Evolutionary conservation across 2,329 filamentous ascomycete genomes (phyloP).

Genomic region (Phaeophleospora eucalypticola): DNA sequence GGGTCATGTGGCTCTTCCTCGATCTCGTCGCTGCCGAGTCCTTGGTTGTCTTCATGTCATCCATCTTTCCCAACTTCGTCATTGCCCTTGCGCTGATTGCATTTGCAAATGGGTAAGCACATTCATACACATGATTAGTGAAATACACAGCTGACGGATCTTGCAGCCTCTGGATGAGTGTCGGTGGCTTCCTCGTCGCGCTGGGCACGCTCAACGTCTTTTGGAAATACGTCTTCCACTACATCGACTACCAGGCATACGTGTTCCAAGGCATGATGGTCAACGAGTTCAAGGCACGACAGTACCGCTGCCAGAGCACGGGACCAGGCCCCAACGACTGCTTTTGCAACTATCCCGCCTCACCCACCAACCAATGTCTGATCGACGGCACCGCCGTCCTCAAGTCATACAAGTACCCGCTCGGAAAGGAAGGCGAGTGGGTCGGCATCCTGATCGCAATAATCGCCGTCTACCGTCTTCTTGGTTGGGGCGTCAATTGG

Average conservation of each 20-base stretch:
- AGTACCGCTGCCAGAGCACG: slow-evolving; percentile 52
- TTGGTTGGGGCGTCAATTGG: slow-evolving; percentile 55
- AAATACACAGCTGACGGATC: slow-evolving; percentile 5
- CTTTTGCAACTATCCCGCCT: slow-evolving; percentile 65
- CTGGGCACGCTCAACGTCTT: slow-evolving; percentile 72
- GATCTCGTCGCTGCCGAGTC: slow-evolving; percentile 78
- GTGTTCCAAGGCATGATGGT: slow-evolving; percentile 90
- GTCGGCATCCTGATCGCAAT: slow-evolving; percentile 72
- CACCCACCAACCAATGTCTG: slow-evolving; percentile 57
- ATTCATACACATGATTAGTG: no score
- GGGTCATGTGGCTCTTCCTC: slow-evolving; percentile 79
- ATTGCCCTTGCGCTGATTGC: slow-evolving; percentile 73
- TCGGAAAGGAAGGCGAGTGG: slow-evolving; percentile 58
- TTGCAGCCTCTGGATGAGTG: slow-evolving; percentile 70
- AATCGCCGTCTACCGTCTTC: slow-evolving; percentile 63
- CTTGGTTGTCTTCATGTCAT: slow-evolving; percentile 71
- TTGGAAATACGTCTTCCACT: slow-evolving; percentile 83
- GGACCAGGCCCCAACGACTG: slow-evolving; percentile 35
- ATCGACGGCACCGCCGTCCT: slow-evolving; percentile 68
- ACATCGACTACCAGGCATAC: slow-evolving; percentile 81
- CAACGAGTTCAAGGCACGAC: slow-evolving; percentile 68
- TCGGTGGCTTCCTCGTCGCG: slow-evolving; percentile 76
- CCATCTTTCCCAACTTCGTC: slow-evolving; percentile 73
- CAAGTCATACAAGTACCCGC: slow-evolving; percentile 61
- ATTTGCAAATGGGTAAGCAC: slow-evolving; percentile 66